Percentiles rank a stretch among this genome's conserved stretches.
These are phyloP conservation scores for Tetrapisispora phaffii DNA, from an alignment of 805 yeast genomes.

Conservation along the genomic window DNA sequence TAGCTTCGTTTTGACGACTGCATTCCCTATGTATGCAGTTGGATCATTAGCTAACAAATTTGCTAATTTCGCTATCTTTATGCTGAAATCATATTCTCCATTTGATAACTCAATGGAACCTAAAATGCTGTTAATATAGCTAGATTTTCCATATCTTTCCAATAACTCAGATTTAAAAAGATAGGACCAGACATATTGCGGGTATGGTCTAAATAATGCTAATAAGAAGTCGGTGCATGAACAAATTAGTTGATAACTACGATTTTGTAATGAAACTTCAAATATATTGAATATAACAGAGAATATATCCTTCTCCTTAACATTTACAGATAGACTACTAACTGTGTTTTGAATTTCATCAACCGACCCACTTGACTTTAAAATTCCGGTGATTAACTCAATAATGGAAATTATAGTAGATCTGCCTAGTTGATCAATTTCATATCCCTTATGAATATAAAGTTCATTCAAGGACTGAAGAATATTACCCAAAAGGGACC, in stretches of 20 bases:
- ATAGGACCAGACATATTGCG: constrained; percentile 73
- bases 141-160: constrained; percentile 54
- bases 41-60: constrained; percentile 45
- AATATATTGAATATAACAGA: constrained; percentile 57
- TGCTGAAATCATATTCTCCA: constrained; percentile 58
- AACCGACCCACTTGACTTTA: constrained; percentile 30
- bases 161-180: constrained; percentile 57
- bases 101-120: constrained; percentile 64
- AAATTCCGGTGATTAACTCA: constrained; percentile 40
- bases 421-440: constrained; percentile 26
- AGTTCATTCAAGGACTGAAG: constrained; percentile 45
- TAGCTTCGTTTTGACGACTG: constrained; percentile 37
- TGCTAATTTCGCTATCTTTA: constrained; percentile 47
- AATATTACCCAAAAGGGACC: constrained; percentile 76
- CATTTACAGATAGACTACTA: constrained; percentile 32
- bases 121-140: constrained; percentile 48
- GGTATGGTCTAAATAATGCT: constrained; percentile 38
- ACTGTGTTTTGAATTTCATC: constrained; percentile 35
- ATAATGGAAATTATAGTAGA: constrained; percentile 40
- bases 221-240: constrained; percentile 42
- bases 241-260: constrained; percentile 39
- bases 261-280: constrained; percentile 53
- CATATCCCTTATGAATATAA: constrained; percentile 26
- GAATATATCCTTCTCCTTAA: constrained; percentile 42
- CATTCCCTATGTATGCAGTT: constrained; percentile 24